Evolutionary conservation across 2,329 filamentous ascomycete genomes (phyloP), one percentile per base, ranked within the genome.

Genomic region (Phialemonium atrogriseum): DNA sequence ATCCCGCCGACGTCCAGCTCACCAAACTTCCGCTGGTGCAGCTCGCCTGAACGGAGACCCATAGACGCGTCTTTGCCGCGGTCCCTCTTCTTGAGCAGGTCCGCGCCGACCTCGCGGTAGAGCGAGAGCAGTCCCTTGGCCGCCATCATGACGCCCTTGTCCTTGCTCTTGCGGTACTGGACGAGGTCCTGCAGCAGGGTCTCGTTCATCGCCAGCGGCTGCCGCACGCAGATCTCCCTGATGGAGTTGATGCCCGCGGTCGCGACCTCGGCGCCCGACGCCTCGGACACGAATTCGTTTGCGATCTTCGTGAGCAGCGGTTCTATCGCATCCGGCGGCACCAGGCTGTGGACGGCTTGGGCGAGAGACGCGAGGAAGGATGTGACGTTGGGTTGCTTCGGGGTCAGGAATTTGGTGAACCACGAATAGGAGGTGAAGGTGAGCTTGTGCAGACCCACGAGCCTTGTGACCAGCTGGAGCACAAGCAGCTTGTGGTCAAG

Each of bases 141-240:
- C 7, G 91, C 91, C 91, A 98, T 96, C 74, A 94, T 88, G n/a
- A 91, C 84, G 37, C 89, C 88, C 66, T 96, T 98, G 52, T 98
- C 91, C 54, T 98, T 98, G 52, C 85, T 94, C 66, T 93, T 94
- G 38, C 85, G 77, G 60, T 98, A 96, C 65, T 91, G 83, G 8
- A 96, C 87, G 32, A 98, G 62, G 65, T 98, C 91, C 55, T 98
- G 89, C 18, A 98, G 63, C n/a, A 98, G 62, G 0, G 88, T 94
- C 43, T 96, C 88, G 31, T 78, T 87, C 84, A 98, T 96, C 5
- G 88, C 88, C n/a, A 96, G 65, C 2, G 91, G 89, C 51, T 98
- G 91, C 41, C 91, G 74, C 3, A 80, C 81, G 56, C 89, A 95
- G 16, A 98, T 84, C 51, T 98, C 91, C 30, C 91, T 78, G 43